These are phyloP conservation scores for Paecilomyces niveus DNA, from an alignment of 2,329 filamentous ascomycete species.

Conservation along the genomic window DNA sequence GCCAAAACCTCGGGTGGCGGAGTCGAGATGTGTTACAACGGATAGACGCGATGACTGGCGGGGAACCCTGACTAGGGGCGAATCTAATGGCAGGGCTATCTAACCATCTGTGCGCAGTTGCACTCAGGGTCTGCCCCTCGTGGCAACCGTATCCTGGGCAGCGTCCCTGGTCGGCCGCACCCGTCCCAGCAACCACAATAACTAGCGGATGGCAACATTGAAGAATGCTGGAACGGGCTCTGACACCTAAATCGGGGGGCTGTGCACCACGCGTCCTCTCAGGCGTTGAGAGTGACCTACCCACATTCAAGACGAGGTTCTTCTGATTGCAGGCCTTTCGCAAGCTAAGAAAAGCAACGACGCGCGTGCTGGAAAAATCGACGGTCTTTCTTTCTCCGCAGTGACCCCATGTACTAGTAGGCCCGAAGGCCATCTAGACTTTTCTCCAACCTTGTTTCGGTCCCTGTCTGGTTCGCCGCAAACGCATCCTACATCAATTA, in stretches of 20 bases:
- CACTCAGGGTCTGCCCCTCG: too few species aligned
- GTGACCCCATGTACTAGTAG: not conserved
- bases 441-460: not conserved
- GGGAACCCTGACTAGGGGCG: too few species aligned
- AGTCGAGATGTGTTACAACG: not conserved
- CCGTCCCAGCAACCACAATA: not conserved
- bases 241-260: not conserved
- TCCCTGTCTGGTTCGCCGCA: not conserved
- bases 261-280: not conserved
- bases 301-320: not conserved
- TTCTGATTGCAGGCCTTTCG: not conserved
- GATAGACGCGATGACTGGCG: not conserved
- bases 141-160: too few species aligned
- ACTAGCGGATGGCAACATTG: not conserved
- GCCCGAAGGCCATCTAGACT: not conserved
- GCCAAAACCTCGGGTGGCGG: not conserved
- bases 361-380: not conserved
- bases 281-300: not conserved
- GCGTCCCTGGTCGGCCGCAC: not conserved
- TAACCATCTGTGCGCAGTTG: too few species aligned
- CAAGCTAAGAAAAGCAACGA: not conserved
- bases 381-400: not conserved
- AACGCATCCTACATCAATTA: not conserved
- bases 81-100: too few species aligned
- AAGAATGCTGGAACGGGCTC: not conserved